These are phyloP conservation scores for Aspergillus sp. DNA, from an alignment of 2,329 filamentous ascomycete genomes.

Conservation along the genomic window DNA sequence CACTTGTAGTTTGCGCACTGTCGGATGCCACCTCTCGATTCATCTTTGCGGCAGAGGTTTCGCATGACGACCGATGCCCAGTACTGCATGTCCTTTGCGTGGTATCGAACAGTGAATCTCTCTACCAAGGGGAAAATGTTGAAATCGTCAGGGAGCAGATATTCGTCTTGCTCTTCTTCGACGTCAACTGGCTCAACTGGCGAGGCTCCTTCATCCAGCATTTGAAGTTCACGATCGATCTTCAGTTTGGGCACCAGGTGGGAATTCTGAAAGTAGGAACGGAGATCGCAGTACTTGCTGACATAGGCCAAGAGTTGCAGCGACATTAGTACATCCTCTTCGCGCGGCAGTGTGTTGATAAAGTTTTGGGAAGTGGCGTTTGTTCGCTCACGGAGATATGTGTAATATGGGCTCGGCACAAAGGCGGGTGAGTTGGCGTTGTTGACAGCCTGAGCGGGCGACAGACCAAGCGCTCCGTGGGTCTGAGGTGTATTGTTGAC, in stretches of 20 bases:
- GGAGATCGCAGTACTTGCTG: constrained; percentile 96
- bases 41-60: constrained; percentile 97
- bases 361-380: constrained; percentile 71
- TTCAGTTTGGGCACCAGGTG: constrained; percentile 91
- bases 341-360: constrained; percentile 88
- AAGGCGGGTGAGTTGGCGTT: constrained; percentile 74
- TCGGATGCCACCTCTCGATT: constrained; percentile 88
- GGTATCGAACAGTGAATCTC: constrained; percentile 95
- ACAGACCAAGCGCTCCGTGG: constrained; percentile 72
- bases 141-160: constrained; percentile 88
- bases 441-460: constrained; percentile 65
- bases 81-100: constrained; percentile 98
- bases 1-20: constrained; percentile 99
- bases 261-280: constrained; percentile 92
- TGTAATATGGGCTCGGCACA: constrained; percentile 72
- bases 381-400: constrained; percentile 78
- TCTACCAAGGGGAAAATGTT: constrained; percentile 98
- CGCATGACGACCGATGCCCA: constrained; percentile 99
- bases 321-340: constrained; percentile 98
- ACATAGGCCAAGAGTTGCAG: constrained; percentile 95
- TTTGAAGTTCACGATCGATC: constrained; percentile 81
- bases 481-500: constrained; percentile 70
- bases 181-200: constrained; percentile 49
- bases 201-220: constrained; percentile 71
- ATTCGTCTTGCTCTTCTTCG: constrained; percentile 76